These are phyloP conservation scores for Gremmenia infestans DNA, from an alignment of 2,329 filamentous ascomycete species.

Conservation along the genomic window DNA sequence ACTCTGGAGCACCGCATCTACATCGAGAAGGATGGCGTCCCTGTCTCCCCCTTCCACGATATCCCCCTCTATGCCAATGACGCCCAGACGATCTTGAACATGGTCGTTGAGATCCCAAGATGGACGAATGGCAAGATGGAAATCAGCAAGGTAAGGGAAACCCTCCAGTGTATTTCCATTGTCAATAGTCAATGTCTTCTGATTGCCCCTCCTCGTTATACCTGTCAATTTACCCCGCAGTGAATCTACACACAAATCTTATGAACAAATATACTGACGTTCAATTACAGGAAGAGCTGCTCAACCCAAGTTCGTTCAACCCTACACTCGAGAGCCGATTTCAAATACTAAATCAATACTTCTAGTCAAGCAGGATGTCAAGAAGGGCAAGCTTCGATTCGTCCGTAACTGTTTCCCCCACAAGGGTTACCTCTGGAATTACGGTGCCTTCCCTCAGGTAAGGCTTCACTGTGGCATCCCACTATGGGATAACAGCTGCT, in stretches of 20 bases:
- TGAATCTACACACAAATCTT: background rate
- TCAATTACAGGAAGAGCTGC: constrained; percentile 70
- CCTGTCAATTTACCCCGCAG: background rate
- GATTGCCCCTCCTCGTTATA: constrained; percentile 16
- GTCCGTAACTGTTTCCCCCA: constrained; percentile 99
- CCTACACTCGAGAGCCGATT: background rate
- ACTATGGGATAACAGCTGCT: constrained; percentile 7
- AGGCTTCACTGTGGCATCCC: constrained; percentile 26
- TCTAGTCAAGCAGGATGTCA: constrained; percentile 91
- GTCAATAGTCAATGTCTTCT: constrained; percentile 2
- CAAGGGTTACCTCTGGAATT: constrained; percentile 99
- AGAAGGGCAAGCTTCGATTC: constrained; percentile 99
- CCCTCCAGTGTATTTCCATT: constrained; percentile 2
- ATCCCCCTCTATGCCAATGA: constrained; percentile 96
- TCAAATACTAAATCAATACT: constrained; percentile 54
- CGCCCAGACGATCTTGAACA: constrained; percentile 95
- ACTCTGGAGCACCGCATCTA: constrained; percentile 96
- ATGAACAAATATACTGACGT: constrained; percentile 1
- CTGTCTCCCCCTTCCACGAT: constrained; percentile 95
- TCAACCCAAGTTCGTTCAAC: constrained; percentile 74
- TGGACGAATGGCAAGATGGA: constrained; percentile 99
- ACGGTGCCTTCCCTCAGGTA: constrained; percentile 98
- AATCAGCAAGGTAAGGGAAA: constrained; percentile 50
- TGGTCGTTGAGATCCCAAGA: constrained; percentile 98
- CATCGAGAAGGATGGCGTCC: constrained; percentile 94